Evolutionary conservation across 1,139 yeast genomes (phyloP).

Genomic region (Blastobotrys malaysiensis): DNA sequence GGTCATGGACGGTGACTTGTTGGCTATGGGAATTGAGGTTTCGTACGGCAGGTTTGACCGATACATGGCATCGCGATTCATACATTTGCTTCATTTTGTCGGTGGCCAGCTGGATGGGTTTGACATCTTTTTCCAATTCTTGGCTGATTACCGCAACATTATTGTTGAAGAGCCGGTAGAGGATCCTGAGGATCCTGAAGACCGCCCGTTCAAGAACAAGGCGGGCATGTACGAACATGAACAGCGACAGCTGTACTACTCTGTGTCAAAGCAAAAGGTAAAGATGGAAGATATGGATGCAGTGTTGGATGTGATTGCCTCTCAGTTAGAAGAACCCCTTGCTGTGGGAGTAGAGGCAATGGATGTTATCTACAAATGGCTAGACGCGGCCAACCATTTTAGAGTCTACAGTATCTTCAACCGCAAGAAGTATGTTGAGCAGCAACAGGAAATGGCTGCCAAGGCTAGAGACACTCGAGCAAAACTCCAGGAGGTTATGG

Average conservation of each 20-base stretch:
- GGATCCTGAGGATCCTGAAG: background rate
- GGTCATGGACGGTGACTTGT: conserved; percentile 3
- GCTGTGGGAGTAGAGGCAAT: conserved; percentile 15
- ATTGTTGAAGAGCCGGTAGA: conserved; percentile 3
- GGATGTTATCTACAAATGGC: conserved; percentile 18
- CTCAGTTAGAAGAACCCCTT: conserved; percentile 14
- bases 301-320: conserved; percentile 15
- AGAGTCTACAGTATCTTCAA: conserved; percentile 9
- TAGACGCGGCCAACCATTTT: conserved; percentile 20
- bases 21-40: conserved; percentile 3
- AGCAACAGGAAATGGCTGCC: conserved; percentile 1
- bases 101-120: conserved; percentile 6
- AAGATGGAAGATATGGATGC: conserved; percentile 20
- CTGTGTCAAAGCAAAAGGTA: conserved; percentile 7
- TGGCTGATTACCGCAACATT: conserved; percentile 1
- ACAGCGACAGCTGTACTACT: conserved; percentile 2
- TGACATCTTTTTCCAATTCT: conserved; percentile 7
- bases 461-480: background rate
- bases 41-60: conserved; percentile 7
- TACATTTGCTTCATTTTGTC: background rate
- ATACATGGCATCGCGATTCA: conserved; percentile 1
- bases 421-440: background rate
- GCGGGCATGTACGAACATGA: conserved; percentile 8
- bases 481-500: conserved; percentile 8
- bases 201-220: background rate